Conservation (phyloP, 2,329 filamentous ascomycete genomes). For the Dactylonectria macrodidyma region DNA sequence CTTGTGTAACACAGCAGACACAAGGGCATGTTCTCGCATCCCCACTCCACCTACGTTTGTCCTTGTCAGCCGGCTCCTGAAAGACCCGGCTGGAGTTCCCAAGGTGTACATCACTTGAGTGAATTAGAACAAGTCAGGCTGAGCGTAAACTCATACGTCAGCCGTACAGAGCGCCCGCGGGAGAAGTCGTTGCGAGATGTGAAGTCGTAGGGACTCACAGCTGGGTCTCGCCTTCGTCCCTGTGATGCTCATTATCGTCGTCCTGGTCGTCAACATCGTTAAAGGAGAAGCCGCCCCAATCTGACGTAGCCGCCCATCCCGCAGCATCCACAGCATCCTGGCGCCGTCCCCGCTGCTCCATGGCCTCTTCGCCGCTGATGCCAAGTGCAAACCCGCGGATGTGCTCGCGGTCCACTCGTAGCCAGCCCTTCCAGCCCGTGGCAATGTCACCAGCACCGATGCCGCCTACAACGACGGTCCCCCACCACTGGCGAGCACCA, state of each 20-base stretch:
- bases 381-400: slow-evolving; percentile 57
- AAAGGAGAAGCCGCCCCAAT: slow-evolving; percentile 66
- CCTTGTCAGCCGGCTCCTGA: neutral
- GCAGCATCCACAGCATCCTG: slow-evolving; percentile 58
- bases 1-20: neutral
- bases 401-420: slow-evolving; percentile 63
- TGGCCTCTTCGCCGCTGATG: slow-evolving; percentile 61
- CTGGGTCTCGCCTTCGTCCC: slow-evolving; percentile 2
- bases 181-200: slow-evolving; percentile 2
- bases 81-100: neutral
- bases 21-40: slow-evolving; percentile 6
- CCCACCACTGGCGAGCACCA: slow-evolving; percentile 68
- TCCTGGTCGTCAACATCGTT: slow-evolving; percentile 32
- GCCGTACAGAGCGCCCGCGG: neutral
- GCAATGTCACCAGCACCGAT: slow-evolving; percentile 52
- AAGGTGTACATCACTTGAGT: slow-evolving; percentile 1
- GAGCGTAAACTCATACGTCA: slow-evolving; percentile 23
- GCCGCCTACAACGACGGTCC: slow-evolving; percentile 68
- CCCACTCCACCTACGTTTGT: slow-evolving; percentile 7
- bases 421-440: slow-evolving; percentile 64
- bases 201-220: neutral
- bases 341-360: slow-evolving; percentile 57
- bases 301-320: slow-evolving; percentile 63
- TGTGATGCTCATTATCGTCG: slow-evolving; percentile 5
- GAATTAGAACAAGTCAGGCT: slow-evolving; percentile 1